phyloP scores from a whole-genome alignment of 345 rosid species.

The Brassica napus region DNA sequence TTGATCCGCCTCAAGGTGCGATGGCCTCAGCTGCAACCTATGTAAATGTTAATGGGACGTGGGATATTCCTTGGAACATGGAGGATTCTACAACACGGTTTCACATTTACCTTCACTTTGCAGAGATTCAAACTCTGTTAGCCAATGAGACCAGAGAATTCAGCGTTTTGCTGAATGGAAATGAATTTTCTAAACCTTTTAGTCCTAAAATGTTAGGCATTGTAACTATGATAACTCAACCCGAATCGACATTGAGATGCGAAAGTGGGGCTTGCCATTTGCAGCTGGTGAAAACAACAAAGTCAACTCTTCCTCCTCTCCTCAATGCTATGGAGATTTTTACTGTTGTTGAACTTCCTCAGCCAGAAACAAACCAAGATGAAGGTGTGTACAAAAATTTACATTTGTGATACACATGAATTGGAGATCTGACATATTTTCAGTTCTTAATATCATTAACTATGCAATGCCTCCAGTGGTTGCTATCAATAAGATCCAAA shows the following conservation, averaged over 20 bases:
- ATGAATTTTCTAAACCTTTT: constrained; percentile 1
- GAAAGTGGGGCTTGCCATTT: not conserved
- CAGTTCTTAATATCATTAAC: not conserved
- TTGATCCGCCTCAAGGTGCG: constrained; percentile 30
- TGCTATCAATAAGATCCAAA: constrained; percentile 45
- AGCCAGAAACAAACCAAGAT: constrained; percentile 27
- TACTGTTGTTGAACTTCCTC: constrained; percentile 17
- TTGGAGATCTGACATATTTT: not conserved
- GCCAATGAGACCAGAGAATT: constrained; percentile 31
- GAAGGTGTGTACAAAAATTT: constrained; percentile 18
- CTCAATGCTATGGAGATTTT: constrained; percentile 28
- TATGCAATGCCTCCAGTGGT: constrained; percentile 32
- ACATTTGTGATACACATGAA: not conserved
- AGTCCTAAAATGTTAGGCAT: constrained; percentile 10
- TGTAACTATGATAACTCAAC: not conserved
- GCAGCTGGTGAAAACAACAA: constrained; percentile 20
- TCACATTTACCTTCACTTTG: constrained; percentile 43
- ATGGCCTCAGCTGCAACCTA: constrained; percentile 44
- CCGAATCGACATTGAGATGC: not conserved
- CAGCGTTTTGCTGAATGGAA: constrained; percentile 17
- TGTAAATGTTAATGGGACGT: constrained; percentile 26
- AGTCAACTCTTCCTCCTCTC: constrained; percentile 41
- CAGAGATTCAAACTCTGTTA: constrained; percentile 34
- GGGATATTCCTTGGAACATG: constrained; percentile 8
- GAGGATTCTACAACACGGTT: constrained; percentile 23